These are phyloP conservation scores for Clitoria ternatea DNA, from an alignment of 306 rosid species.

Conservation along the genomic window DNA sequence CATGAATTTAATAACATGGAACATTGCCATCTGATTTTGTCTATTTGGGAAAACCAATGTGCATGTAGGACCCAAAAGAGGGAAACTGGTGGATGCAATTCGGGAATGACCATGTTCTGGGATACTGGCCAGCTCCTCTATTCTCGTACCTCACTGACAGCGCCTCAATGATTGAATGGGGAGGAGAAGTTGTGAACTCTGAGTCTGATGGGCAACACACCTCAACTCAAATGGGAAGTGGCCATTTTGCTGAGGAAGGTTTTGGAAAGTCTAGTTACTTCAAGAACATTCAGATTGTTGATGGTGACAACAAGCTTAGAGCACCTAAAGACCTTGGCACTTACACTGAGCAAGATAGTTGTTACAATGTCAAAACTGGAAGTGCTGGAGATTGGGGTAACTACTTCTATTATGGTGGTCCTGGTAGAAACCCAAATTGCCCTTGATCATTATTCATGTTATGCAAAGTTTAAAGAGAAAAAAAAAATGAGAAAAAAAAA, in stretches of 20 bases:
- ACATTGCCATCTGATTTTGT: slow-evolving; percentile 20
- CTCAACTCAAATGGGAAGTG: slow-evolving; percentile 63
- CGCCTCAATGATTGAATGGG: slow-evolving; percentile 60
- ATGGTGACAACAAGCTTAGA: slow-evolving; percentile 42
- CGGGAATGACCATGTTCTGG: slow-evolving; percentile 47
- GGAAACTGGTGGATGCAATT: slow-evolving; percentile 69
- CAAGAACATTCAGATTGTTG: slow-evolving; percentile 50
- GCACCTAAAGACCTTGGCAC: slow-evolving; percentile 45
- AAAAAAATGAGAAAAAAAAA: background rate
- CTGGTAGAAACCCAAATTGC: slow-evolving; percentile 45
- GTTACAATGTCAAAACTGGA: slow-evolving; percentile 46
- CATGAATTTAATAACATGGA: slow-evolving; percentile 27
- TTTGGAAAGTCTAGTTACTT: slow-evolving; percentile 52
- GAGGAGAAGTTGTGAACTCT: slow-evolving; percentile 58
- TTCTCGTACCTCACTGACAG: slow-evolving; percentile 49
- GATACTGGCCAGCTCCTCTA: slow-evolving; percentile 57
- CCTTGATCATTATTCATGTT: slow-evolving; percentile 24
- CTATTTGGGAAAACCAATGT: slow-evolving; percentile 22
- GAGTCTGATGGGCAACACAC: slow-evolving; percentile 51
- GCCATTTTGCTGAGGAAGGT: slow-evolving; percentile 58
- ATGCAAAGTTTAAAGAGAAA: background rate
- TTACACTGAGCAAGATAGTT: slow-evolving; percentile 41
- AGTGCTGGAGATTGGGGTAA: slow-evolving; percentile 49
- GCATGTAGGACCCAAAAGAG: slow-evolving; percentile 53
- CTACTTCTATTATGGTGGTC: slow-evolving; percentile 59